Conservation (phyloP, 257 asterid species). For the Solanum pimpinellifolium region DNA sequence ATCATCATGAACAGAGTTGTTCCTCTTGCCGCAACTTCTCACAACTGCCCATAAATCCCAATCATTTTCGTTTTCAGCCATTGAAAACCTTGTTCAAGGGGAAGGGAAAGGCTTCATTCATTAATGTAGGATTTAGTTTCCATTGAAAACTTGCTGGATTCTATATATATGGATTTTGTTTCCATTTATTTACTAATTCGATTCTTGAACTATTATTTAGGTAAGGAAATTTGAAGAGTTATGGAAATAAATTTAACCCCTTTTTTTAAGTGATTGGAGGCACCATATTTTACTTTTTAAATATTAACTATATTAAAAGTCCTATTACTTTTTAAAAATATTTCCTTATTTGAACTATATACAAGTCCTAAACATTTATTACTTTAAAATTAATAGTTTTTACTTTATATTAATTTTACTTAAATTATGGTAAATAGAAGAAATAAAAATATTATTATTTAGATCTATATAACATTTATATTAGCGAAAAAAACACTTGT, state of each 20-base stretch:
- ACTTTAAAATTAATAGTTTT: not conserved
- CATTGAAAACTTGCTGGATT: not conserved
- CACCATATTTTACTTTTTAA: not conserved
- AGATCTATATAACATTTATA: too few relatives aligned
- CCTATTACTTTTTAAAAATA: too few relatives aligned
- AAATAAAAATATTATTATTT: too few relatives aligned
- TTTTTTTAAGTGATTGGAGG: not conserved
- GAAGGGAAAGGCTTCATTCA: not conserved
- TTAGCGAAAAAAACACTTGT: not conserved
- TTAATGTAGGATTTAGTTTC: not conserved
- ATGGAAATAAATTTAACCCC: not conserved
- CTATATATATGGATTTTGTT: not conserved
- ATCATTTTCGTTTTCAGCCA: not conserved
- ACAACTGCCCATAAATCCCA: slow-evolving; percentile 5
- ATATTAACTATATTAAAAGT: not conserved
- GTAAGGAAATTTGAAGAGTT: not conserved
- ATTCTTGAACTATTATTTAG: not conserved
- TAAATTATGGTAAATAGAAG: not conserved
- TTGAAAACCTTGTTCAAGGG: not conserved
- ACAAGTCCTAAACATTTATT: not conserved
- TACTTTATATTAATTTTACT: not conserved
- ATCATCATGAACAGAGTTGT: not conserved
- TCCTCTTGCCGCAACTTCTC: not conserved
- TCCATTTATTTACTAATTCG: not conserved
- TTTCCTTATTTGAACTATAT: not conserved